phyloP scores from a whole-genome alignment of 2,329 filamentous ascomycete species.

The Colletotrichum agaves region DNA sequence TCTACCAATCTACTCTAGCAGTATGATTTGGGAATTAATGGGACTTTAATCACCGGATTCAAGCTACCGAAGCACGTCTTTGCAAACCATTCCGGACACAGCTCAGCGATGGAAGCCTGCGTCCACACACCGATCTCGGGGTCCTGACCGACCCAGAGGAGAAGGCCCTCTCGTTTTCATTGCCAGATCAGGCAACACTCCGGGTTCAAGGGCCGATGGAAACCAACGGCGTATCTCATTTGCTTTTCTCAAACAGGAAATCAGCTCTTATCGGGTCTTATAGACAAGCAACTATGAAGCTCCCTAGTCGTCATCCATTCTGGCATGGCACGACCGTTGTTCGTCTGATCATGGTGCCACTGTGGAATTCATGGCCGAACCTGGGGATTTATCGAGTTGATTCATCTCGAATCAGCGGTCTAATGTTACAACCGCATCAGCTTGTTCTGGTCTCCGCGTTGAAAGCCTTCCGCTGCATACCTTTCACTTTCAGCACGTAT shows the following conservation, averaged over 20 bases:
- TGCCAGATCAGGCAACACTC: constrained; percentile 7
- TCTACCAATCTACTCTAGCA: no score
- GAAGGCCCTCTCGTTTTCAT: constrained; percentile 7
- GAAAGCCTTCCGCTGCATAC: no score
- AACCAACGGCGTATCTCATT: not conserved
- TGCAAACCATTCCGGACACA: no score
- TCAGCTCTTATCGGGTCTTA: not conserved
- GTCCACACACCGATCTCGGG: no score
- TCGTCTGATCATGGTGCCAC: not conserved
- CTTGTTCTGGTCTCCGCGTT: no score
- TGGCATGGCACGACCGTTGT: not conserved
- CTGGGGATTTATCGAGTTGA: not conserved
- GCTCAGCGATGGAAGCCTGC: no score
- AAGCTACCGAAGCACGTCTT: no score
- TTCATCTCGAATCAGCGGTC: not conserved
- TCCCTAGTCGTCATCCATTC: not conserved
- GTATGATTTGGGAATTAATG: no score
- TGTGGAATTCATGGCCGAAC: no score
- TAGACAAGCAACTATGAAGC: not conserved
- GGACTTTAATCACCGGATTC: no score
- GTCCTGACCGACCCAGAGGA: not conserved
- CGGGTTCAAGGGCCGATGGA: not conserved
- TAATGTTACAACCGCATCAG: no score
- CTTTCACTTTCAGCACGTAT: no score
- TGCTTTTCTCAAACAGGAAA: not conserved